Base-by-base conservation (phyloP, 495 filamentous ascomycete species). In the Penicillium daleae region DNA sequence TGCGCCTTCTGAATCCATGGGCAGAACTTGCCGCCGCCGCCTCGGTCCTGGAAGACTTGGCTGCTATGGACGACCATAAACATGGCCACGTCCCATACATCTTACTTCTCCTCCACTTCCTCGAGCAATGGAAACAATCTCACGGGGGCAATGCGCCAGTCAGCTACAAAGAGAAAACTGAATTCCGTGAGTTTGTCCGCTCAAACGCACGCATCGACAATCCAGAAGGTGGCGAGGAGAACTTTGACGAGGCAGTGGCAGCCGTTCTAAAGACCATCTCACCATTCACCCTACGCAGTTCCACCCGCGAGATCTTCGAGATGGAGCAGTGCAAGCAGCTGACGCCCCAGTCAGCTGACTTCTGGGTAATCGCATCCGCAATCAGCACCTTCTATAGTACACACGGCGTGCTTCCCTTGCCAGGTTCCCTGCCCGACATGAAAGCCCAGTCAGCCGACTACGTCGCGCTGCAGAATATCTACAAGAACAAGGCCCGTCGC, bases 61-160 rank as follows among this genome's bases (percentile, higher is more conserved):
- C 92, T 42, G 70, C 61, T n/a, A 80, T 96, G 66, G 86, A 86
- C 62, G 85, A 92, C 66, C 89, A 92, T 62, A 86, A 96, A 48
- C 95, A 99, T 64, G 94, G 93, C 27, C 95, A 99, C 75, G 83
- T 99, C 17, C 96, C 95, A 24, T 98, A 95, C 67, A 79, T 97
- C 42, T 80, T 91, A 29, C 79, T 99, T 54, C 78, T 99, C 42
- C 82, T 98, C 39, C 85, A 96, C 76, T 97, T 91, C 73, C 84
- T 99, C 4, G 87, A 90, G 50, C 77, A 87, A 66, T 99, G 95
- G 95, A 93, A 90, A 71, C 75, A 80, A 22, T 64, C 80, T 2
- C 91, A 97, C 66, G 82, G 84, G 49, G 91, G 90, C 21, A 83
- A 84, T 48, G 75, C 82, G 19, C 95, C 96, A 22, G 72, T 74